Base-by-base conservation (phyloP, 2,329 filamentous ascomycete genomes). In the Cryphonectria nitschkei region DNA sequence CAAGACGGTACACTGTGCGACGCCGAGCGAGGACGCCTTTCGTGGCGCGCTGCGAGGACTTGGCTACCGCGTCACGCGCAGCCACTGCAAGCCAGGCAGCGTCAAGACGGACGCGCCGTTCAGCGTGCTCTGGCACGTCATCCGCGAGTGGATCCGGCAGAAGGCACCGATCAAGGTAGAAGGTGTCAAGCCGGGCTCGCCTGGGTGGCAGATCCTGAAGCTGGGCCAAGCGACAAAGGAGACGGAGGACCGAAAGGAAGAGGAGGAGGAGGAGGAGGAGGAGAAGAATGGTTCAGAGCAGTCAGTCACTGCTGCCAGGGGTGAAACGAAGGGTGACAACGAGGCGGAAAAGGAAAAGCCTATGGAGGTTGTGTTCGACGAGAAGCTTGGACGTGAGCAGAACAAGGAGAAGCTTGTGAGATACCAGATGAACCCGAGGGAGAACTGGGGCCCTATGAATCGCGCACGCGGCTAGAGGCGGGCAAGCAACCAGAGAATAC, bases 101-200 rank as follows among this genome's bases (percentile, higher is more conserved):
- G 90, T 98, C 81, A 97, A 97, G 83, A 98, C 96, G 0, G 90
- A 98, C 80, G 96, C 96, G 19, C 93, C 95, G 0, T 99, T 94
- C 94, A 85, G 85, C 5, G 90, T 93, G 0, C 88, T 99, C 64
- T 98, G 96, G 95, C 92, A 97, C 78, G 84, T 98, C 39, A 96
- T 98, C 89, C 88, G 93, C 37, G 94, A 97, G 81, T 99, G 94
- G 94, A 89, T 93, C 19, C 88, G 91, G 34, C 94, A 97, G 78
- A 92, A 91, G 76, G 86, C 88, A 0, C 94, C 95, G 0, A 85
- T 97, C 70, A 97, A 93, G 78, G 88, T 90, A 50, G 88, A 88
- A 0, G 89, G 89, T 29, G 84, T 97, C 69, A 92, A 89, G 76
- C 85, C 89, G 56, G 87, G 87, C n/a, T 93, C 87, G 67, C 84